These are phyloP conservation scores for Rhododendron ovatum DNA, from an alignment of 148 eudicot genomes.

Conservation along the genomic window DNA sequence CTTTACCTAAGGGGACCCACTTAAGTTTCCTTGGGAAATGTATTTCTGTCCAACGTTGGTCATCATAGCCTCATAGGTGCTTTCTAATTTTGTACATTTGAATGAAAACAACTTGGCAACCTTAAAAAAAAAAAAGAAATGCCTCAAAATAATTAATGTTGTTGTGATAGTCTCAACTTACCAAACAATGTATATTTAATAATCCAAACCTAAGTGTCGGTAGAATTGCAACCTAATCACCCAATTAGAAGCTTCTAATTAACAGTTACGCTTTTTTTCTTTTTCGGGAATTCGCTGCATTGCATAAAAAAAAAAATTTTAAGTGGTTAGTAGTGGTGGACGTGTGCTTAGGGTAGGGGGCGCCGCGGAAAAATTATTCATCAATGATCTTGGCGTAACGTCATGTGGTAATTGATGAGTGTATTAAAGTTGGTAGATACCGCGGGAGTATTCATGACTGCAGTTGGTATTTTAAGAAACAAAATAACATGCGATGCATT, in stretches of 20 bases:
- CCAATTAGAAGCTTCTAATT: neutral
- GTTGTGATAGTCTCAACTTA: neutral
- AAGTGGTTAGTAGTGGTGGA: too few species aligned
- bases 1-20: conserved; percentile 7
- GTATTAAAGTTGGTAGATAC: neutral
- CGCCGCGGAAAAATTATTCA: neutral
- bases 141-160: neutral
- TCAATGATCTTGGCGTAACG: too few species aligned
- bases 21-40: neutral
- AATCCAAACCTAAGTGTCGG: neutral
- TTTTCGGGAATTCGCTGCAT: too few species aligned
- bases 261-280: neutral
- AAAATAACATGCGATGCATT: neutral
- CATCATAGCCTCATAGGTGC: neutral
- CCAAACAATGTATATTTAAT: neutral
- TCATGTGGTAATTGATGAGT: neutral
- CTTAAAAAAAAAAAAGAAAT: neutral
- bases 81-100: neutral
- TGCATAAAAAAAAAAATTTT: too few species aligned
- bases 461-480: neutral
- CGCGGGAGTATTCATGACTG: neutral
- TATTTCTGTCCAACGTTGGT: neutral
- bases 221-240: neutral
- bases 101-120: conserved; percentile 9
- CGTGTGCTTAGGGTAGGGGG: neutral